A percentile compares a stretch with the other conserved stretches of the same genome.
Evolutionary conservation across 139 green algal species (phyloP).

Genomic region (Chlorella sp.): DNA sequence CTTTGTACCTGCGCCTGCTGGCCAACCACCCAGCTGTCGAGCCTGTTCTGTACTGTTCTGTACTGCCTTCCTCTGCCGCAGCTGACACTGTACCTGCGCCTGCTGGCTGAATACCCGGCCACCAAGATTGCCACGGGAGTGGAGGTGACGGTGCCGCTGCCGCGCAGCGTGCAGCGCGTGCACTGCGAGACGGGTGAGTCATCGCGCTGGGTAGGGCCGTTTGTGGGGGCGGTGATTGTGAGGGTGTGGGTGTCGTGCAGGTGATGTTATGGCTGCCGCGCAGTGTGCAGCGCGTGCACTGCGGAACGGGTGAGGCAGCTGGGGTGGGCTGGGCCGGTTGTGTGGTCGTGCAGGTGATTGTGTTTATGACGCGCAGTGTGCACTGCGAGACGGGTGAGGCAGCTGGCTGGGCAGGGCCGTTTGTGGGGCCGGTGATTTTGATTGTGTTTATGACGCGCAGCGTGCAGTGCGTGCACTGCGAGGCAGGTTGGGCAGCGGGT

Average conservation of each 20-base stretch:
- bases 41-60: too few relatives aligned
- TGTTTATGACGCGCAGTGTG: slow-evolving; percentile 70
- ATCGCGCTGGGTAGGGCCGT: too few relatives aligned
- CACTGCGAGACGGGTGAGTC: slow-evolving; percentile 64
- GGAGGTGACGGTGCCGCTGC: slow-evolving; percentile 79
- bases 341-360: too few relatives aligned
- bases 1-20: neutral
- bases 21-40: neutral
- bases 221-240: too few relatives aligned
- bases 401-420: too few relatives aligned
- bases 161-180: slow-evolving; percentile 63
- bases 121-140: slow-evolving; percentile 70
- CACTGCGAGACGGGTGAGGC: slow-evolving; percentile 64
- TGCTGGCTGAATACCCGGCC: slow-evolving; percentile 51
- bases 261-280: slow-evolving; percentile 76
- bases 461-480: slow-evolving; percentile 72
- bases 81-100: slow-evolving; percentile 15
- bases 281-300: slow-evolving; percentile 71
- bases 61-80: neutral
- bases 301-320: slow-evolving; percentile 45
- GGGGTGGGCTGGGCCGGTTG: slow-evolving; percentile 10
- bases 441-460: slow-evolving; percentile 69
- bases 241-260: too few relatives aligned
- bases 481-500: slow-evolving; percentile 34
- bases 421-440: slow-evolving; percentile 26